A percentile compares a stretch with the other conserved stretches of the same genome.
phyloP scores from a whole-genome alignment of 2,329 filamentous ascomycete species.

The Alternaria sp. region DNA sequence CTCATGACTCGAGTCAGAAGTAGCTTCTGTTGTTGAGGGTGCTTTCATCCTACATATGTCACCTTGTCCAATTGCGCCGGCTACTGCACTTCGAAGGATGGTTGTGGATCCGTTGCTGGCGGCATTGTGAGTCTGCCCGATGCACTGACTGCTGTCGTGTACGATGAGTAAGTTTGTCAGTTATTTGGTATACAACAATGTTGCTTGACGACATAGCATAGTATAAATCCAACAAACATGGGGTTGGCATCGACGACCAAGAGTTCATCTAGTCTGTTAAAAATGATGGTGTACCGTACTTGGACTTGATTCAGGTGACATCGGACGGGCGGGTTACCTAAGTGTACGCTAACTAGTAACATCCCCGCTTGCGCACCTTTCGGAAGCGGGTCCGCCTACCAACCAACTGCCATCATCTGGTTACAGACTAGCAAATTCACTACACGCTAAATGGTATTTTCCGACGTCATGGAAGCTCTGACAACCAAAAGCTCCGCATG shows the following conservation, averaged over 20 bases:
- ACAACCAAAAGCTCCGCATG: conserved; percentile 1
- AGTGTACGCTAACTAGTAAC: background rate
- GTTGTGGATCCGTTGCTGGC: background rate
- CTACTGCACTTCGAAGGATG: background rate
- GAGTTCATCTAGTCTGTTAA: background rate
- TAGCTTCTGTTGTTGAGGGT: background rate
- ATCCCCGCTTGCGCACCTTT: background rate
- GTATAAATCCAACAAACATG: background rate
- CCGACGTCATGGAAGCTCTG: conserved; percentile 5
- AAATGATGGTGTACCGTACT: background rate
- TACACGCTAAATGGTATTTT: background rate
- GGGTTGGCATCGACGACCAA: background rate
- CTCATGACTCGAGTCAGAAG: background rate
- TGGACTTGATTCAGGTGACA: background rate
- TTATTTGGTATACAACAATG: background rate
- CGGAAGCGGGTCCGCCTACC: background rate
- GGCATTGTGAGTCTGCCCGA: background rate
- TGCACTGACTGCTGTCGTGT: background rate
- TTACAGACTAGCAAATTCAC: background rate
- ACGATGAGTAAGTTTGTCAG: background rate
- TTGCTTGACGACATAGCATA: background rate
- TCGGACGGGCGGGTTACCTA: conserved; percentile 4
- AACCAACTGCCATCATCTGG: background rate
- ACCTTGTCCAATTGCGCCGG: background rate
- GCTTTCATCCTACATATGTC: background rate